These are phyloP conservation scores for Arctium minus DNA, from an alignment of 129 eudicot species.

Conservation along the genomic window DNA sequence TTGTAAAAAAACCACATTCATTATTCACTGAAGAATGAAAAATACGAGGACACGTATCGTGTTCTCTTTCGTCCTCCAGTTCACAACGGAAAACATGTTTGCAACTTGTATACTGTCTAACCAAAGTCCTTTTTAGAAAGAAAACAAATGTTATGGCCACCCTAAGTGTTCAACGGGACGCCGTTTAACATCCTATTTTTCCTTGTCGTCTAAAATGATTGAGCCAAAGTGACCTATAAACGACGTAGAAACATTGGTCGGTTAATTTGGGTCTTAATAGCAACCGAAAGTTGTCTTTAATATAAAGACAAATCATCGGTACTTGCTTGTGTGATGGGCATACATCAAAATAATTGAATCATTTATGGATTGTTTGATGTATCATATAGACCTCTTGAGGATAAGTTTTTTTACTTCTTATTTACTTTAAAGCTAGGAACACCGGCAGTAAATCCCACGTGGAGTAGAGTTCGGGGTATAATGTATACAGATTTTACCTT, in stretches of 20 bases:
- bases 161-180: no score
- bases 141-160: no score
- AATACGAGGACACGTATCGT: no score
- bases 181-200: not conserved
- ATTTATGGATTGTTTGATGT: not conserved
- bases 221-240: not conserved
- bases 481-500: not conserved
- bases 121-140: no score
- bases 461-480: not conserved
- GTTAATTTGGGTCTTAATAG: not conserved
- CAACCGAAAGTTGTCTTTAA: not conserved
- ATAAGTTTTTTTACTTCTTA: no score
- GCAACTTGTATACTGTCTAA: no score
- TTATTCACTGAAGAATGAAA: no score
- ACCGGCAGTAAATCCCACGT: not conserved
- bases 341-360: not conserved
- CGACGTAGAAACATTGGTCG: not conserved
- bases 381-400: not conserved
- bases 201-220: not conserved
- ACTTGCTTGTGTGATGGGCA: not conserved
- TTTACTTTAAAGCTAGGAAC: no score
- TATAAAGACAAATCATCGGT: not conserved
- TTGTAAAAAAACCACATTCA: no score
- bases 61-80: no score
- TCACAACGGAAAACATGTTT: no score